Percentiles rank a stretch among this genome's conserved stretches.
These are phyloP conservation scores for Phytophthora pseudosyringae DNA, from an alignment of 352 stramenopile genomes.

Conservation along the genomic window DNA sequence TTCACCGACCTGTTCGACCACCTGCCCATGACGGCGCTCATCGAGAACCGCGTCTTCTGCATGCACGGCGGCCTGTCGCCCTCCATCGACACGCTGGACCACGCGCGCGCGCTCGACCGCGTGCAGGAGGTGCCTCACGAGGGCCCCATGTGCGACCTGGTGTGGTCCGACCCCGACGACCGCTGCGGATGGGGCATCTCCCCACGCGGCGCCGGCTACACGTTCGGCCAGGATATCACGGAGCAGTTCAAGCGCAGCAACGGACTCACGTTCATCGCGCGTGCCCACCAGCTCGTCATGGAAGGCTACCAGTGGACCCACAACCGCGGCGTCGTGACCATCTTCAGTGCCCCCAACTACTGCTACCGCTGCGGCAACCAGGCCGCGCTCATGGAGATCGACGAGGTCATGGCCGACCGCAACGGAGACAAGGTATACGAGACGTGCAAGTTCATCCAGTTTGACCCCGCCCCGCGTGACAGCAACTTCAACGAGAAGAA, in stretches of 20 bases:
- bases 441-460: conserved; percentile 94
- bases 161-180: conserved; percentile 91
- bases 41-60: conserved; percentile 91
- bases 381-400: conserved; percentile 95
- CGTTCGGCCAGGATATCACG: conserved; percentile 88
- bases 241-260: conserved; percentile 93
- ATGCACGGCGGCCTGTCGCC: conserved; percentile 91
- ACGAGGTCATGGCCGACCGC: conserved; percentile 90
- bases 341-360: conserved; percentile 95
- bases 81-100: conserved; percentile 90
- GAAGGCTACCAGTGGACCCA: conserved; percentile 95
- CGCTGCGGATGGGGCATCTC: conserved; percentile 89
- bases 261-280: conserved; percentile 86
- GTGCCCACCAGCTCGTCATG: conserved; percentile 93
- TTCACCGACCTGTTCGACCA: conserved; percentile 92
- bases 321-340: conserved; percentile 92
- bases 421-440: conserved; percentile 91
- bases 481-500: conserved; percentile 94
- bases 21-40: conserved; percentile 88
- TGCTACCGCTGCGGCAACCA: conserved; percentile 97
- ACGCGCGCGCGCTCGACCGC: conserved; percentile 82
- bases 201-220: conserved; percentile 86
- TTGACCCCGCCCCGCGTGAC: conserved; percentile 90
- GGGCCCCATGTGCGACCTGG: conserved; percentile 88
- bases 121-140: conserved; percentile 90